Evolutionary conservation across 352 stramenopile genomes (phyloP), one percentile per base, ranked within the genome.

Genomic region (Pelagophyceae sp.): DNA sequence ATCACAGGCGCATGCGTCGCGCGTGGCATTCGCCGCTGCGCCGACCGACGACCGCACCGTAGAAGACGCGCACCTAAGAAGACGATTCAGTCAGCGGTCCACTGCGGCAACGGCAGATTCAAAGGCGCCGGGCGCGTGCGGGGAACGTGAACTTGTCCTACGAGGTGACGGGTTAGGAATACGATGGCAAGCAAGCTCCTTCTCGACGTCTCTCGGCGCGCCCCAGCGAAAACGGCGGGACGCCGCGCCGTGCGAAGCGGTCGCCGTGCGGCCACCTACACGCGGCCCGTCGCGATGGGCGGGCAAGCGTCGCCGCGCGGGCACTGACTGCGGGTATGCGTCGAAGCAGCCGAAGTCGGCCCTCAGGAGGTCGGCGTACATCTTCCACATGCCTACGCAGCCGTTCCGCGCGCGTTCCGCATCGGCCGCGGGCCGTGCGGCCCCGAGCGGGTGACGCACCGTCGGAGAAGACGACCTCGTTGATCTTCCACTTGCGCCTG

Each of bases 261-360:
- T 63, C 54, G 11, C 6, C 54, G 11, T 63, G 54, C 54, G 45
- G 45, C 45, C 45, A 54, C 45, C 45, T 54, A 54, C 45, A 23
- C 45, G 45, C 23, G 45, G 23, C 45, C 11, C 11, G 11, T 54
- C 45, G 11, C 23, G 11, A 23, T 54, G 45, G 23, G 11, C 45
- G 11, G 45, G 23, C 11, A 54, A 54, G 11, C 11, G 45, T 11
- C 11, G 11, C 45, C 27, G 15, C 54, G 15, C 2, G 15, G 54
- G 29, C 15, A 63, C 54, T 15, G 15, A 25, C 61, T 71, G 15
- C 1, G 67, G 67, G 67, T 74, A 74, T 0, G 2, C 67, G 67
- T 74, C 38, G 67, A 74, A 74, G 67, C 67, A 74, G 35, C 6
- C 1, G 67, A 74, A 74, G 35, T 74, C 67, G 15, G 17, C 37